A percentile compares a stretch with the other conserved stretches of the same genome.
These are phyloP conservation scores for Aciculoconidium aculeatum DNA, from an alignment of 805 yeast genomes.

Conservation along the genomic window DNA sequence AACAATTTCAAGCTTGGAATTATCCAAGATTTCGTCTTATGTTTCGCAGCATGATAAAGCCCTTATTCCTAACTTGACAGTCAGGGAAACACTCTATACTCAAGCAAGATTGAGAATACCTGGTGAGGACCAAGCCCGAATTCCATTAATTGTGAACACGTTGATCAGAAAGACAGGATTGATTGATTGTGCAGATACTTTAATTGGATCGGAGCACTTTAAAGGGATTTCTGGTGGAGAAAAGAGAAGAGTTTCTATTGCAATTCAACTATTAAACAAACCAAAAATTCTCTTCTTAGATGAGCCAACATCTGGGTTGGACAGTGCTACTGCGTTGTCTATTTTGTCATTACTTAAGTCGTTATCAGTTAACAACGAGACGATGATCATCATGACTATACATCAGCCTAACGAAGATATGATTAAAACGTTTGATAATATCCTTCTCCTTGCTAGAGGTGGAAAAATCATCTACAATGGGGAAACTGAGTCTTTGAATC, in stretches of 20 bases:
- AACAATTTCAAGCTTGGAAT: constrained; percentile 16
- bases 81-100: constrained; percentile 65
- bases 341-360: constrained; percentile 55
- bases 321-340: constrained; percentile 69
- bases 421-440: constrained; percentile 59
- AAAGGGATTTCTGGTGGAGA: constrained; percentile 50
- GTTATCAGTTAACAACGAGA: constrained; percentile 52
- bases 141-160: constrained; percentile 48
- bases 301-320: constrained; percentile 89
- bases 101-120: constrained; percentile 69
- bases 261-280: constrained; percentile 66
- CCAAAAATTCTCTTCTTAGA: constrained; percentile 71
- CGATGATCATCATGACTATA: constrained; percentile 66
- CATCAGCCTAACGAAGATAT: constrained; percentile 78
- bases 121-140: constrained; percentile 20
- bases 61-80: constrained; percentile 65
- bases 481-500: constrained; percentile 35
- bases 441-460: constrained; percentile 69
- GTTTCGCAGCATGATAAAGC: constrained; percentile 81
- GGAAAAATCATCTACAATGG: constrained; percentile 71
- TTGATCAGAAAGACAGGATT: constrained; percentile 67
- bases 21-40: constrained; percentile 51
- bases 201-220: constrained; percentile 34
- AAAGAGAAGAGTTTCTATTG: constrained; percentile 77
- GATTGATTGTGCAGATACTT: constrained; percentile 67